Evolutionary conservation across 2,329 filamentous ascomycete genomes (phyloP), one percentile per base, ranked within the genome.

Genomic region (Cercospora sp.): DNA sequence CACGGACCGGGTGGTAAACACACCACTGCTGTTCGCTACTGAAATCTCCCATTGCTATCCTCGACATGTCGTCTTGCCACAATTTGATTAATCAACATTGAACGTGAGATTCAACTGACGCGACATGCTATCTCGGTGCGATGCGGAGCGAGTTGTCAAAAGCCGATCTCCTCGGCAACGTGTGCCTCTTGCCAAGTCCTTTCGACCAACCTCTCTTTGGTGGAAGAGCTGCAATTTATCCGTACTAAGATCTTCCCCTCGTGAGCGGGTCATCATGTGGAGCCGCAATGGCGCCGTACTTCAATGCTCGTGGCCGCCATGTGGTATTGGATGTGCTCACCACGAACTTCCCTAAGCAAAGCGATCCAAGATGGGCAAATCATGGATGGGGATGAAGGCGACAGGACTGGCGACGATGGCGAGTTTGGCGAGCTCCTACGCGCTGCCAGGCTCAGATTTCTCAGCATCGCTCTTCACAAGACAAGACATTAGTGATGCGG

Each of bases 171-270:
- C 55, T 59, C 55, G 55, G 26, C 30, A 37, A 34, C 30, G 55
- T 10, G 32, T 34, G 37, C 60, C 13, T 62, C 51, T 51, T 24
- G 45, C 49, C 65, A 66, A 63, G 65, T 34, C 37, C 30, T 53
- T 37, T 37, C 21, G 40, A 30, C n/a, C 21, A 18, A 10, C 43
- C 40, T 64, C 40, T 53, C 40, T 65, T 24, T 67, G 63, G 63
- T 69, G 67, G 67, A 69, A 34, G 37, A 61, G 59, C 53, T 63
- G 40, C 55, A 30, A 34, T 61, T 66, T 32, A 51, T 61, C 67
- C 67, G 63, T 40, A 26, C 51, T 26, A 59, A 37, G 51, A 45
- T 59, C 60, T 63, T 53, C 59, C 51, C 53, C 58, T 32, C 49
- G 49, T 55, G 55, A 63, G 32, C 61, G 58, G 62, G 53, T 26